These are phyloP conservation scores for Mucor piriformis DNA, from an alignment of 371 early-diverging fungal genomes.

Conservation along the genomic window DNA sequence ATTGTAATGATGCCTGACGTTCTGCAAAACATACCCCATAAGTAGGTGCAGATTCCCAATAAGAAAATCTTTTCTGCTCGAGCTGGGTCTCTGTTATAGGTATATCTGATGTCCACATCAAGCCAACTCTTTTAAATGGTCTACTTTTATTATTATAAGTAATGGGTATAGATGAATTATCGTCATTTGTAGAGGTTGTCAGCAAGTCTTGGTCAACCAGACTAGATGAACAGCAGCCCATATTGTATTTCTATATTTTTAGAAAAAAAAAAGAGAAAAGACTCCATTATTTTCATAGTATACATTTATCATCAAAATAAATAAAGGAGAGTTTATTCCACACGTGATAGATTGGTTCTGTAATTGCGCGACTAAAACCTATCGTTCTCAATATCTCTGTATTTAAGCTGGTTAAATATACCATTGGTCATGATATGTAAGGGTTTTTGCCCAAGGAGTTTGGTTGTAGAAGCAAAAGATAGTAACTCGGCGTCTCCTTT, in stretches of 20 bases:
- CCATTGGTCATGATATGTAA: background rate
- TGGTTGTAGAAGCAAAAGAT: background rate
- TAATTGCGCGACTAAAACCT: conserved; percentile 19
- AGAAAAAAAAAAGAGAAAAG: conserved; percentile 8
- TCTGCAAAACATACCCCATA: conserved; percentile 53
- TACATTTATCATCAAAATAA: background rate
- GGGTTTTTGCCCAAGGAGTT: conserved; percentile 14
- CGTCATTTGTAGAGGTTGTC: background rate
- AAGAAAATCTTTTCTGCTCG: conserved; percentile 57
- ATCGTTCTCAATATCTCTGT: conserved; percentile 18
- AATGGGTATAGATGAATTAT: background rate
- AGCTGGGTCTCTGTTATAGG: conserved; percentile 53
- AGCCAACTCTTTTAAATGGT: conserved; percentile 36
- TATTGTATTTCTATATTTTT: conserved; percentile 8
- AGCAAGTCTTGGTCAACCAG: conserved; percentile 15
- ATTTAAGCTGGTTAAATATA: conserved; percentile 11
- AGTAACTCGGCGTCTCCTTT: background rate
- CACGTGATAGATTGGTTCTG: background rate
- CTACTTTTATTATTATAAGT: conserved; percentile 27
- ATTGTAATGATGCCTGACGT: background rate
- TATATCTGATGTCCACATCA: conserved; percentile 47
- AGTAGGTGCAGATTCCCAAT: conserved; percentile 76
- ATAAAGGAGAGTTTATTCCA: background rate
- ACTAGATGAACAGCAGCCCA: conserved; percentile 46
- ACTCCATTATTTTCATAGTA: background rate